phyloP scores from a whole-genome alignment of 2,329 filamentous ascomycete species.

The Fusarium multiceps region DNA sequence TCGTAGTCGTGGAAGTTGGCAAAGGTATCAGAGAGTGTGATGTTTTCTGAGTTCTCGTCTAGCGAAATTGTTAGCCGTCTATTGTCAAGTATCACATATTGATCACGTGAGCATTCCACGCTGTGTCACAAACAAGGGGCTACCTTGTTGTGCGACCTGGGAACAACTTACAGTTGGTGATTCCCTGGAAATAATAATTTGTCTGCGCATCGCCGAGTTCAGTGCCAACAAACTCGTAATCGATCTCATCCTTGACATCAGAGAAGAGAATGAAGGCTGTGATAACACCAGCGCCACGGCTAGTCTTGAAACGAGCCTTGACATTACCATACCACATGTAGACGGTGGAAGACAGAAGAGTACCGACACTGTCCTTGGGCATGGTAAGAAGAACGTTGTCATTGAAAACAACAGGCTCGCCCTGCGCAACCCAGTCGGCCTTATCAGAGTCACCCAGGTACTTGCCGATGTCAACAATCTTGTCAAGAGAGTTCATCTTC shows the following conservation, averaged over 20 bases:
- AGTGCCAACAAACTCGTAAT: constrained; percentile 92
- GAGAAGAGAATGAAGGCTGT: constrained; percentile 96
- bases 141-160: constrained; percentile 2
- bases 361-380: constrained; percentile 85
- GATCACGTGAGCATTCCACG: constrained; percentile 22
- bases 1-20: constrained; percentile 88
- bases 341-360: constrained; percentile 81
- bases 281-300: constrained; percentile 88
- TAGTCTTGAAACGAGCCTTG: constrained; percentile 85
- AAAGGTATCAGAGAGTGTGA: constrained; percentile 77
- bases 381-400: constrained; percentile 87
- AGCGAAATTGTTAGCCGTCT: constrained; percentile 23
- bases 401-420: constrained; percentile 75
- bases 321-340: constrained; percentile 99
- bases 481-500: constrained; percentile 77
- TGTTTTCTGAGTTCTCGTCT: constrained; percentile 83
- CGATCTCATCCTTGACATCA: constrained; percentile 97
- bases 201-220: constrained; percentile 84
- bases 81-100: background rate
- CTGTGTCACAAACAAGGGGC: constrained; percentile 9
- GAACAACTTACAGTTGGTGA: constrained; percentile 79
- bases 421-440: constrained; percentile 90
- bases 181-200: constrained; percentile 97
- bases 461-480: constrained; percentile 75
- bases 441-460: constrained; percentile 87